Evolutionary conservation across 768 basidiomycete genomes (phyloP), one percentile per base, ranked within the genome.

Genomic region (Tylopilus sp.): DNA sequence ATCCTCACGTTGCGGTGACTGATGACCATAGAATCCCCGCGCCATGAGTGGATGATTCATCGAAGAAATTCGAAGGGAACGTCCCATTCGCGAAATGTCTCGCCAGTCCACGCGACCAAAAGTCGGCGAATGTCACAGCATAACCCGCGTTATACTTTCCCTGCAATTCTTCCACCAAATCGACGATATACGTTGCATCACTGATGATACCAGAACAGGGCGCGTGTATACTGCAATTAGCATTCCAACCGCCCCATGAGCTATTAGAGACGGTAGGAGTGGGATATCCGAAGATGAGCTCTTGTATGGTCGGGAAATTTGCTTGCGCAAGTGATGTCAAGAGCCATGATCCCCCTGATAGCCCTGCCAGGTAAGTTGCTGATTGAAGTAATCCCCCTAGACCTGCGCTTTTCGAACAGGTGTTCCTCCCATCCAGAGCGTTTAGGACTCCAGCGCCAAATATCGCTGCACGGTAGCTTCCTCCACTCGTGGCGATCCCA

Each of bases 381-480:
- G 76, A 63, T 59, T 83, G 82, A 35, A 82, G 67, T 17, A 83
- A 67, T 0, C 80, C 80, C 0, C 79, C 80, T 1, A 69, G 66
- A 1, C 79, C 81, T 0, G 65, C 70, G 2, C 54, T 57, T 6
- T 63, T 70, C 7, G 75, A 65, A 0, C 79, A 71, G 1, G 62
- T 36, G 47, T 81, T 82, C 23, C 79, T 65, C 35, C 69, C 78
- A 57, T 85, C 80, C 38, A 81, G 55, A 1, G 75, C 71, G n/a
- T 70, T 71, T 43, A 78, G 56, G 18, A 80, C 71, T 1, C 79
- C 82, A 4, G 77, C 82, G 38, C 75, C 77, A 45, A 75, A 78
- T 7, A 80, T 69, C 4, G 80, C 78, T 0, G 83, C 83, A 13
- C 83, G 67, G 44, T 79, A 75, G 0, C 81, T 77, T 8, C 83